Percentiles rank a stretch among this genome's conserved stretches.
These are phyloP conservation scores for Curvularia eragrostidis DNA, from an alignment of 2,329 filamentous ascomycete genomes.

Conservation along the genomic window DNA sequence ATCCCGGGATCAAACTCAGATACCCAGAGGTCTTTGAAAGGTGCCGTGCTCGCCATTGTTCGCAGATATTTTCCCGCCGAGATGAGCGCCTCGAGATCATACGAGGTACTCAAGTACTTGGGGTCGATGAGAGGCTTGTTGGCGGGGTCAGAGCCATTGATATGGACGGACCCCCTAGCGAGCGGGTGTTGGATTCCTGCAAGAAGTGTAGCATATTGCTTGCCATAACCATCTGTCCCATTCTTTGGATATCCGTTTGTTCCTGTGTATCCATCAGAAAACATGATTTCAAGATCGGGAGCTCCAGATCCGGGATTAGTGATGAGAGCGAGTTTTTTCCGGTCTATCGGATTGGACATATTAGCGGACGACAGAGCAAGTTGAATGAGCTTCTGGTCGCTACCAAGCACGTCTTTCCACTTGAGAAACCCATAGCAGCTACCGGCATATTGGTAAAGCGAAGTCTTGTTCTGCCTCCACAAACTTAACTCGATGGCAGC, in stretches of 20 bases:
- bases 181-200: slow-evolving; percentile 43
- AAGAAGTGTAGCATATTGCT: slow-evolving; percentile 38
- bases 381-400: slow-evolving; percentile 19
- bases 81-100: slow-evolving; percentile 26
- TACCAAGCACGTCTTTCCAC: slow-evolving; percentile 50
- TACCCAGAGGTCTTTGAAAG: slow-evolving; percentile 37
- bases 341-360: slow-evolving; percentile 20
- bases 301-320: slow-evolving; percentile 35
- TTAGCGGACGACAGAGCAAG: slow-evolving; percentile 22
- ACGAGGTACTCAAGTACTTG: slow-evolving; percentile 27
- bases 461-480: slow-evolving; percentile 39
- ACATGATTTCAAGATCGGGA: slow-evolving; percentile 54
- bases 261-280: slow-evolving; percentile 55
- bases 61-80: slow-evolving; percentile 32
- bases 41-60: slow-evolving; percentile 25
- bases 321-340: slow-evolving; percentile 42
- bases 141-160: slow-evolving; percentile 20
- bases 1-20: slow-evolving; percentile 36
- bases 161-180: slow-evolving; percentile 31
- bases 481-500: slow-evolving; percentile 51
- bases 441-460: slow-evolving; percentile 51
- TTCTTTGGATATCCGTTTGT: slow-evolving; percentile 40
- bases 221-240: slow-evolving; percentile 30
- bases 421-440: slow-evolving; percentile 52
- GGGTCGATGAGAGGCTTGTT: slow-evolving; percentile 30